phyloP scores from a whole-genome alignment of 2,329 filamentous ascomycete species.

The Cladosporium sp. region DNA sequence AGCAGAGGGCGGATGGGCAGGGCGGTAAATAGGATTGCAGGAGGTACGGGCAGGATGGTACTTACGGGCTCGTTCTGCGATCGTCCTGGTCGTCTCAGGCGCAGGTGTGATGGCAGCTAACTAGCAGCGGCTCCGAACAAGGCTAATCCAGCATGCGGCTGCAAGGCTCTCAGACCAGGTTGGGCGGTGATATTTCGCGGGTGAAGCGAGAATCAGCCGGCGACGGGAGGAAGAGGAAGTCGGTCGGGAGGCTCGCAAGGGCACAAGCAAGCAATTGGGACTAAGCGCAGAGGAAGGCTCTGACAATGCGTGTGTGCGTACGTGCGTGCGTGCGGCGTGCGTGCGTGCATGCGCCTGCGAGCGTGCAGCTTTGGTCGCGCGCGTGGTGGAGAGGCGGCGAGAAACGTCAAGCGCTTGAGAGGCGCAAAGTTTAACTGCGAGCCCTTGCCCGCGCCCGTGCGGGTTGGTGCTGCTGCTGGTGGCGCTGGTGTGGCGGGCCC shows the following conservation, averaged over 20 bases:
- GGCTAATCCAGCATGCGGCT: constrained; percentile 20
- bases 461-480: background rate
- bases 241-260: constrained; percentile 4
- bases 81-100: constrained; percentile 16
- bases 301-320: background rate
- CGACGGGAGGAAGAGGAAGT: constrained; percentile 17
- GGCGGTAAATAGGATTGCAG: constrained; percentile 17
- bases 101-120: constrained; percentile 19
- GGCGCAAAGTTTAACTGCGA: constrained; percentile 16
- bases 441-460: background rate
- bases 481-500: background rate
- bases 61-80: constrained; percentile 20
- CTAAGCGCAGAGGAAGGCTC: background rate
- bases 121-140: constrained; percentile 21
- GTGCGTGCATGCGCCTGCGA: constrained; percentile 12
- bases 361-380: constrained; percentile 12
- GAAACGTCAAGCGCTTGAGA: constrained; percentile 1
- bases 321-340: background rate
- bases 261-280: background rate
- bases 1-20: constrained; percentile 8
- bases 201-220: constrained; percentile 21
- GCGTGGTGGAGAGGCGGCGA: background rate
- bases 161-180: constrained; percentile 22
- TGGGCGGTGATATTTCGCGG: constrained; percentile 21
- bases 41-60: constrained; percentile 19